These are phyloP conservation scores for Kurtzmaniella fragi DNA, from an alignment of 805 yeast genomes.

Conservation along the genomic window DNA sequence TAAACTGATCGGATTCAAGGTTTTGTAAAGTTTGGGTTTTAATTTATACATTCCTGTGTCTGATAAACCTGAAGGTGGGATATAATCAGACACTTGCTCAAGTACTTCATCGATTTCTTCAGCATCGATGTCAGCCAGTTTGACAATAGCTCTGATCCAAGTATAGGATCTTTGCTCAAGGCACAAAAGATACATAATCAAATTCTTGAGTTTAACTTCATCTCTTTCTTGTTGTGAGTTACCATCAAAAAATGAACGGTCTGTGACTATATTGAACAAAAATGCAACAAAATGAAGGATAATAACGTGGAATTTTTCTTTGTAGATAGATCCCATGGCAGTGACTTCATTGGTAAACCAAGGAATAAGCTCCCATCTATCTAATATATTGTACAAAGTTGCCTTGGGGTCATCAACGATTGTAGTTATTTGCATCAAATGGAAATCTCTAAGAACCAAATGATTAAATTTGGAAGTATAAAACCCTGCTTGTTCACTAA, in stretches of 20 bases:
- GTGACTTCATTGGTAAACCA: conserved; percentile 41
- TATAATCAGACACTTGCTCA: conserved; percentile 56
- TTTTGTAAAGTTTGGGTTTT: conserved; percentile 47
- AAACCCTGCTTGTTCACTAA: conserved; percentile 44
- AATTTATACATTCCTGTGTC: conserved; percentile 66
- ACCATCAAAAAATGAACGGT: conserved; percentile 23
- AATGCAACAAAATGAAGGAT: conserved; percentile 39
- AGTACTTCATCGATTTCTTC: conserved; percentile 46
- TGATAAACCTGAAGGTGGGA: conserved; percentile 54
- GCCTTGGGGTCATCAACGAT: conserved; percentile 33
- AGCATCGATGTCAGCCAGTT: conserved; percentile 26
- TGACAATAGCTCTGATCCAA: conserved; percentile 28
- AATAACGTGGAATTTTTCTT: conserved; percentile 44
- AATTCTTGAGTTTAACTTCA: conserved; percentile 25
- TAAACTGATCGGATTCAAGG: conserved; percentile 60
- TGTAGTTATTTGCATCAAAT: conserved; percentile 40
- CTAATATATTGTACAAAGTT: conserved; percentile 34
- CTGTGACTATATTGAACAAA: conserved; percentile 40
- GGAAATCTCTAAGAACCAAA: conserved; percentile 41
- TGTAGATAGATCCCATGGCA: conserved; percentile 36
- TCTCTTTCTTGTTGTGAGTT: conserved; percentile 21
- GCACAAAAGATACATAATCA: conserved; percentile 48
- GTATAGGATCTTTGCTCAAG: conserved; percentile 53
- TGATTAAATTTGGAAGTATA: conserved; percentile 41
- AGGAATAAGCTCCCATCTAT: conserved; percentile 53